Evolutionary conservation across 129 eudicot genomes (phyloP), one percentile per base, ranked within the genome.

Genomic region (Lonicera japonica): DNA sequence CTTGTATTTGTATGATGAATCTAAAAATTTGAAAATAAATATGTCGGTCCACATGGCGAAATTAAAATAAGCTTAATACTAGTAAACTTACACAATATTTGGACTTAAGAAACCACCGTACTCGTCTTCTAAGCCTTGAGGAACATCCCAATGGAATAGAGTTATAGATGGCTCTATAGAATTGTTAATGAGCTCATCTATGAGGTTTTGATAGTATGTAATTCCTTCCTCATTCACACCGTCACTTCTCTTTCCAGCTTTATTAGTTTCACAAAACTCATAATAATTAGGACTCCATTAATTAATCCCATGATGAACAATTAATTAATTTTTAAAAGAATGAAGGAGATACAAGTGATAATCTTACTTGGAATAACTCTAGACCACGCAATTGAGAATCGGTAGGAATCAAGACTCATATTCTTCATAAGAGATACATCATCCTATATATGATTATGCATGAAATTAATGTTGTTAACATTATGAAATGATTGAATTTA

Each of bases 71-170:
- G n/a, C n/a, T n/a, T n/a, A n/a, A n/a, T n/a, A n/a, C n/a, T n/a
- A n/a, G n/a, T n/a, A n/a, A 55, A 63, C 86, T 61, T 76, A 80
- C 95, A 80, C 80, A 46, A 86, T 63, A 9, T 66, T 38, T 0
- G 73, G 63, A 57, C 79, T 75, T 70, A 82, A 75, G 70, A 83
- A 80, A 22, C 95, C 95, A 11, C 90, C 87, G 56, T 86, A 86
- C 21, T 76, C 84, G 18, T 86, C 89, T 71, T 86, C 84, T 29
- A 86, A 48, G 24, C 75, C 86, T 74, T 86, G 86, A 11, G 95
- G 90, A 59, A 77, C 72, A 70, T 86, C 95, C 75, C 80, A 80
- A 61, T 86, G 95, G 47, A 83, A 80, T 17, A 86, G 74, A 66
- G 95, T 86, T 57, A 77, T 84, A 52, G 48, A 77, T 34, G 95